Evolutionary conservation across 306 rosid species (phyloP), one percentile per base, ranked within the genome.

Genomic region (Alnus rubra): DNA sequence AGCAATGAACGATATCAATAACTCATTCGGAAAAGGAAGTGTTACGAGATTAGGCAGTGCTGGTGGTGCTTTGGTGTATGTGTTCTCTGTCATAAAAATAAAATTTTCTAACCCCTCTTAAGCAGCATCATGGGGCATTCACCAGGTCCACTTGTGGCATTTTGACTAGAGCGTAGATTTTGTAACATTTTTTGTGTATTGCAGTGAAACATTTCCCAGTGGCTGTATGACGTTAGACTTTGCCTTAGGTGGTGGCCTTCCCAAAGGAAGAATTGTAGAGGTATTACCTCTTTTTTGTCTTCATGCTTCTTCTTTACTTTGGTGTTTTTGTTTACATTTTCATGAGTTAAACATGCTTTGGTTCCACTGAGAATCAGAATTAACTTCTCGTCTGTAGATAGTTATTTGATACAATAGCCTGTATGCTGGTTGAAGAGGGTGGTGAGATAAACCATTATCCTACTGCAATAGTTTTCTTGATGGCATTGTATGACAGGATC

Each of bases 201-300:
- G 82, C 91, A 95, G 98, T 76, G 99, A 95, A 88, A 95, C 99
- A 19, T 95, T 95, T 76, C 99, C 99, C 9, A 95, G 98, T 89
- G 99, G 99, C 74, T 95, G 98, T 83, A 91, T 95, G 91, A 87
- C 96, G 13, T 84, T 95, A 82, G 99, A 95, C 89, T 90, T 88
- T 75, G 99, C 98, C 76, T 88, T 95, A 81, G 98, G 99, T 33
- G 99, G 99, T 64, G 99, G 99, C 78, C 97, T 95, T 65, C 99
- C 99, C 6, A 91, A 81, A 78, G 99, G 99, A 75, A 91, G 99
- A 91, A 95, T 95, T 83, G 97, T 95, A 58, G 99, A 95, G 98
- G 98, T 95, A 88, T 75, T 77, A 48, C 30, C 28, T 74, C 63
- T 39, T 63, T 63, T 65, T 23, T 4, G 3, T 71, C 28, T 31